Evolutionary conservation across 192 early-diverging fungal species (phyloP).

Genomic region (Chytriomyces sp.): DNA sequence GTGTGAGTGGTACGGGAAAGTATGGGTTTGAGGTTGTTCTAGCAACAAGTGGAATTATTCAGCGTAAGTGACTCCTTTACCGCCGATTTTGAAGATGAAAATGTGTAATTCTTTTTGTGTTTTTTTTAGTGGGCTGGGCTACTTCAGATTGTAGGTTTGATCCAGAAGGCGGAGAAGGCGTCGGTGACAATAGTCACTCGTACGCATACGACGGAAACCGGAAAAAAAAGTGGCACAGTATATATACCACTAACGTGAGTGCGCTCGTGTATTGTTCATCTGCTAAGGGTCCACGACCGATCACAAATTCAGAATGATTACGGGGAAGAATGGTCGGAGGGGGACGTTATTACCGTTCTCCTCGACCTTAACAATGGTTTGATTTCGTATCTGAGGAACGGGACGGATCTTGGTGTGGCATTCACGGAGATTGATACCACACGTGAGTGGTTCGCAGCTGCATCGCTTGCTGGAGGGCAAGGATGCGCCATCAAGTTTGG

Average conservation of each 20-base stretch:
- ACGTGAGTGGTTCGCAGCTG: conserved; percentile 63
- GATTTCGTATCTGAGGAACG: conserved; percentile 70
- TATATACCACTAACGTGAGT: conserved; percentile 33
- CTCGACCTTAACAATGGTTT: conserved; percentile 67
- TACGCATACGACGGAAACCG: conserved; percentile 80
- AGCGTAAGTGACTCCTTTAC: conserved; percentile 42
- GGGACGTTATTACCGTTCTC: conserved; percentile 57
- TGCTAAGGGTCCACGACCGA: too few relatives aligned
- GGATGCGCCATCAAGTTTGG: conserved; percentile 75
- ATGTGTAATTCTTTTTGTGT: neutral
- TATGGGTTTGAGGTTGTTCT: conserved; percentile 76
- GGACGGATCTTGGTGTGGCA: conserved; percentile 64
- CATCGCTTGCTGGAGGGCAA: conserved; percentile 74
- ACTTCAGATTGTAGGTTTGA: conserved; percentile 62
- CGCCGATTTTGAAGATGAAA: neutral
- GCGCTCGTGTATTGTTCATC: too few relatives aligned
- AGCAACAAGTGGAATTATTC: conserved; percentile 73
- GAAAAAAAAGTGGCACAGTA: conserved; percentile 71
- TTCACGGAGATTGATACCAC: conserved; percentile 50
- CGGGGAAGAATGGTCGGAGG: conserved; percentile 47
- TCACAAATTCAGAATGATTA: conserved; percentile 53
- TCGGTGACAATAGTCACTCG: conserved; percentile 69
- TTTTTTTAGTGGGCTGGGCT: conserved; percentile 71
- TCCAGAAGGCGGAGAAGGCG: conserved; percentile 76
- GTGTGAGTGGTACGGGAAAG: conserved; percentile 57